Conservation (phyloP, 2,329 filamentous ascomycete genomes). For the Dryadomyces quercus-mongolicae region DNA sequence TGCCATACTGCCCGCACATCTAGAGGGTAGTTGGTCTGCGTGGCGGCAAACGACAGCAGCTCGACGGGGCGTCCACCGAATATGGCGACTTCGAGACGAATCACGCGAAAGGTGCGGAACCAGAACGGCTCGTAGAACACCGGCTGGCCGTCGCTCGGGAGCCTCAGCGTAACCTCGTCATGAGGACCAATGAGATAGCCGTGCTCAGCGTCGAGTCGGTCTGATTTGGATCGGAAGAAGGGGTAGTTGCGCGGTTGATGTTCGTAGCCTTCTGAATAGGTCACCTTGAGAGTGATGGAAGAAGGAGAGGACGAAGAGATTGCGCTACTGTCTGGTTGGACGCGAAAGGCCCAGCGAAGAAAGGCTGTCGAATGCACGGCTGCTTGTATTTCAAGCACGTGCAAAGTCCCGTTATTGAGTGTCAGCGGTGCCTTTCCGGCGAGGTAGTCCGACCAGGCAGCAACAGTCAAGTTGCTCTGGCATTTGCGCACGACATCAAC, state of each 20-base stretch:
- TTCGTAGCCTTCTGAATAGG: constrained; percentile 23
- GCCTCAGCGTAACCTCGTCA: constrained; percentile 20
- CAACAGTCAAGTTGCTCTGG: constrained; percentile 5
- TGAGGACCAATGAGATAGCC: constrained; percentile 20
- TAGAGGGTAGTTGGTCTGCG: constrained; percentile 25
- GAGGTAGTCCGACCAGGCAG: constrained; percentile 11
- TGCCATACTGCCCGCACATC: constrained; percentile 16
- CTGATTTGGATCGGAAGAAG: constrained; percentile 24
- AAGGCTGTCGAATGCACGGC: constrained; percentile 19
- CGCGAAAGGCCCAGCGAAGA: constrained; percentile 11
- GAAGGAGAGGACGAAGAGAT: neutral
- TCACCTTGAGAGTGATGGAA: constrained; percentile 12
- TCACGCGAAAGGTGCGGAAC: constrained; percentile 26
- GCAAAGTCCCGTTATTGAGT: constrained; percentile 10
- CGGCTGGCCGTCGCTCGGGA: constrained; percentile 4
- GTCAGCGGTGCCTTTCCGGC: constrained; percentile 3
- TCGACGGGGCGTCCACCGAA: constrained; percentile 13
- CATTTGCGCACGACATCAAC: constrained; percentile 16
- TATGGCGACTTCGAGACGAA: constrained; percentile 19
- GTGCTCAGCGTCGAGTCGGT: constrained; percentile 20
- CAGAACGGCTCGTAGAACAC: constrained; percentile 24
- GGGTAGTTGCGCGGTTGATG: constrained; percentile 22
- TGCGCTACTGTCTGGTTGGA: neutral
- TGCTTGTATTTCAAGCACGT: constrained; percentile 15
- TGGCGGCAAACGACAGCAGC: constrained; percentile 16